A percentile compares a stretch with the other conserved stretches of the same genome.
phyloP scores from a whole-genome alignment of 345 rosid species.

The Melaleuca alternifolia region DNA sequence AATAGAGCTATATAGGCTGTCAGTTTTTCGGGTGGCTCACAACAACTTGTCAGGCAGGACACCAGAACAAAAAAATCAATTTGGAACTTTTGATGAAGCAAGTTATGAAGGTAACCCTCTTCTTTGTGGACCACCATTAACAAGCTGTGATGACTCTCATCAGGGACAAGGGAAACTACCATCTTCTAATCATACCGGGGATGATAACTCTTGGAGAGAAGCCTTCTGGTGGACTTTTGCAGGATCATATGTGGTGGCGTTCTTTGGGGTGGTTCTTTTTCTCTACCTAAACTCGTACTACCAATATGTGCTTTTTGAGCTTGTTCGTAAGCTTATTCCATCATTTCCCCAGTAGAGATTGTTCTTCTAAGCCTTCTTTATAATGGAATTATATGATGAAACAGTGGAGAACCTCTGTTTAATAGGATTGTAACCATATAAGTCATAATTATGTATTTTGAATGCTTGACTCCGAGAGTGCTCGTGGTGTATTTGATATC shows the following conservation, averaged over 20 bases:
- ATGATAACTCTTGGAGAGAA: background rate
- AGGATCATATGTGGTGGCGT: background rate
- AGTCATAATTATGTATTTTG: too few species aligned
- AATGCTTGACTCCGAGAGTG: too few species aligned
- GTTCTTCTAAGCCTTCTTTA: too few species aligned
- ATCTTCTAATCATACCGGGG: background rate
- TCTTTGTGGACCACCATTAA: slow-evolving; percentile 4
- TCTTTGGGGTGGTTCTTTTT: background rate
- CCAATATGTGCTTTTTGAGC: background rate
- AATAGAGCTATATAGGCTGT: background rate
- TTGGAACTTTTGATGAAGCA: background rate
- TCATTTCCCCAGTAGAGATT: background rate
- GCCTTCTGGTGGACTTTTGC: background rate
- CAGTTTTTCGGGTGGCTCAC: background rate
- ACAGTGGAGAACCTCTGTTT: background rate
- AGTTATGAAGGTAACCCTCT: background rate
- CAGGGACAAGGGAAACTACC: too few species aligned
- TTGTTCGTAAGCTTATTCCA: background rate
- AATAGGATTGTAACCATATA: background rate
- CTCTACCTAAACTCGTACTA: background rate
- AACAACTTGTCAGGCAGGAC: slow-evolving; percentile 9
- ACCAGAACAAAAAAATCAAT: background rate
- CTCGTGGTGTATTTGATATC: too few species aligned
- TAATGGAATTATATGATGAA: background rate
- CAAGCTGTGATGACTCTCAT: background rate